These are phyloP conservation scores for Pythium utonaiense DNA, from an alignment of 352 stramenopile species.

Conservation along the genomic window DNA sequence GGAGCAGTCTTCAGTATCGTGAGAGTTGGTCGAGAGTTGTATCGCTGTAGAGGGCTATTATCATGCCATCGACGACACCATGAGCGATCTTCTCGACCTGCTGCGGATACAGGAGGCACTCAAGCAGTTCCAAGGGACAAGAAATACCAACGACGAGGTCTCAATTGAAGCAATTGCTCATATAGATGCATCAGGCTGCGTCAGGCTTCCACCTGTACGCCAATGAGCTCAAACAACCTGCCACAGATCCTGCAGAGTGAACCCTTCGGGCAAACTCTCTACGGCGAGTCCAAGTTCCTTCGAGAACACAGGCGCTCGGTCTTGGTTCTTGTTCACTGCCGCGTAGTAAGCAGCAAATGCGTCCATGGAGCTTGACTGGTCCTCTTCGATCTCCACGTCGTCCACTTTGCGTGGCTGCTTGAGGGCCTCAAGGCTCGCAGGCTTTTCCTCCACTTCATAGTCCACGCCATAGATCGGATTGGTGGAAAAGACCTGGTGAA, in stretches of 20 bases:
- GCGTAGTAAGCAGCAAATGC: conserved; percentile 90
- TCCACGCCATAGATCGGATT: conserved; percentile 91
- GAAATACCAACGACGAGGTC: no score
- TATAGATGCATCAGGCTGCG: no score
- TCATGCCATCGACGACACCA: no score
- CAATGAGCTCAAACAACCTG: conserved; percentile 35
- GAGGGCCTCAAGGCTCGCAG: conserved; percentile 50
- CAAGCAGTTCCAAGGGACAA: no score
- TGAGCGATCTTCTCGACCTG: no score
- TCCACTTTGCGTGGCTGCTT: conserved; percentile 73
- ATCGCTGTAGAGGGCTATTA: no score
- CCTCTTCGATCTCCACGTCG: conserved; percentile 89
- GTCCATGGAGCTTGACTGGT: conserved; percentile 80
- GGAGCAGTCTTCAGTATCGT: no score
- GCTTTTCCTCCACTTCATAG: conserved; percentile 80
- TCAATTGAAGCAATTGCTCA: no score
- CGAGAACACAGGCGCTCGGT: conserved; percentile 68
- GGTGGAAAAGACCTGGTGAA: conserved; percentile 75
- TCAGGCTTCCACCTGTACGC: no score
- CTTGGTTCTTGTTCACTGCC: conserved; percentile 78
- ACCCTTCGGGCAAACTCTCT: conserved; percentile 79
- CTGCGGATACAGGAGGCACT: no score
- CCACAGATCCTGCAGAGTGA: conserved; percentile 68
- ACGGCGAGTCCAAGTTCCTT: conserved; percentile 83
- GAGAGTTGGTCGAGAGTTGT: no score